Conservation (phyloP, 768 basidiomycete genomes). For the Botryobasidium botryosum region DNA sequence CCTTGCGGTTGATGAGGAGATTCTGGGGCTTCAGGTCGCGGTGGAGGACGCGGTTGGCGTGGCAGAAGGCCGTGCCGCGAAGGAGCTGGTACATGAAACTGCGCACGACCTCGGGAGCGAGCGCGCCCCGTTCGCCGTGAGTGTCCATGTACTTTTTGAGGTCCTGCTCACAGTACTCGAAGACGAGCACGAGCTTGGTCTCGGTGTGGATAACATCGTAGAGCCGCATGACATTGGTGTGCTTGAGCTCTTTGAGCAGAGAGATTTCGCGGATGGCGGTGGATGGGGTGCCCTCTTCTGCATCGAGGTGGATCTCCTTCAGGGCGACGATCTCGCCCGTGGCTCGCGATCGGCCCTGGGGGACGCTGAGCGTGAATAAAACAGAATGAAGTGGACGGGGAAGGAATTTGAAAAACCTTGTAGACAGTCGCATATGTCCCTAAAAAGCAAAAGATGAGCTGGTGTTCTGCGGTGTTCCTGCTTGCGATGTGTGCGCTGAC, state of each 20-base stretch:
- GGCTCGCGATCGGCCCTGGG: conserved; percentile 79
- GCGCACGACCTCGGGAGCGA: conserved; percentile 68
- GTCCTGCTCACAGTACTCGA: conserved; percentile 97
- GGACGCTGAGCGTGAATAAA: background rate
- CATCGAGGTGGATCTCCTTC: conserved; percentile 98
- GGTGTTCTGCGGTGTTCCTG: too few species aligned
- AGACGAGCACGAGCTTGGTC: conserved; percentile 92
- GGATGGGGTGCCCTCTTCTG: conserved; percentile 96
- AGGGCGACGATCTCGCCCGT: conserved; percentile 98
- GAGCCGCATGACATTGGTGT: conserved; percentile 94
- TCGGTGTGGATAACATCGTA: conserved; percentile 99
- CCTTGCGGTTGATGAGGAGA: conserved; percentile 89
- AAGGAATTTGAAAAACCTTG: conserved; percentile 39
- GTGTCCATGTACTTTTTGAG: conserved; percentile 99
- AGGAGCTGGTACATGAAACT: conserved; percentile 97
- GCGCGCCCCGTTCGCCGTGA: conserved; percentile 86
- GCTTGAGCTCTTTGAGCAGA: conserved; percentile 98
- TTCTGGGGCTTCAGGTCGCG: conserved; percentile 98
- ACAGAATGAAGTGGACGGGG: background rate
- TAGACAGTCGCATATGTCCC: conserved; percentile 95
- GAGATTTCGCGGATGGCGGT: conserved; percentile 99
- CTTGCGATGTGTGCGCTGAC: too few species aligned
- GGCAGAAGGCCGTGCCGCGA: conserved; percentile 95
- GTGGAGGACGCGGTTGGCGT: conserved; percentile 95
- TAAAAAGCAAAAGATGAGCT: too few species aligned